phyloP scores from a whole-genome alignment of 2,329 filamentous ascomycete genomes.

The Emmonsia crescens region DNA sequence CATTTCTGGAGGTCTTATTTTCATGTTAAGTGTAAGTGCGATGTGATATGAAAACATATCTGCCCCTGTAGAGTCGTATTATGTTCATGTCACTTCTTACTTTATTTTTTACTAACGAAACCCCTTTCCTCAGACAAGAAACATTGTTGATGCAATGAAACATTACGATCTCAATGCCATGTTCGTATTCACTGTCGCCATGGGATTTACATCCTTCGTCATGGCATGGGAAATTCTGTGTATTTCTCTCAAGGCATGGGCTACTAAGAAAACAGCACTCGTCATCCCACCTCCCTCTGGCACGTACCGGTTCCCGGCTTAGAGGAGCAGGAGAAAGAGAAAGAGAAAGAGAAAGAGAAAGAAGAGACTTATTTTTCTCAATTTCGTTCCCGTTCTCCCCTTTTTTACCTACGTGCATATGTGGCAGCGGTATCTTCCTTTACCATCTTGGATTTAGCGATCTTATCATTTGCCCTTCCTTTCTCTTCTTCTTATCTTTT shows the following conservation, averaged over 20 bases:
- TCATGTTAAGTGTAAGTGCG: constrained; percentile 72
- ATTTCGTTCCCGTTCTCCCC: not conserved
- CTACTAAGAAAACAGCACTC: constrained; percentile 39
- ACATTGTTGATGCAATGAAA: constrained; percentile 68
- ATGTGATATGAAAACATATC: not conserved
- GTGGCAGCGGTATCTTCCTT: not conserved
- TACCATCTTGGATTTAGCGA: not conserved
- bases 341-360: not conserved
- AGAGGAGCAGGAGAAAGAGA: not conserved
- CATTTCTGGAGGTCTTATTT: constrained; percentile 76
- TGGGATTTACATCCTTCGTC: constrained; percentile 70
- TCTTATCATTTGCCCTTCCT: not conserved
- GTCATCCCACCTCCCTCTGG: constrained; percentile 13
- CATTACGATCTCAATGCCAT: constrained; percentile 71
- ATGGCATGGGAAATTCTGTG: constrained; percentile 76
- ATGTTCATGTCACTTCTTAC: no score
- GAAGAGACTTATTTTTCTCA: not conserved
- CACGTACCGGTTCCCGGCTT: not conserved
- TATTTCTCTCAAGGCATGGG: constrained; percentile 83
- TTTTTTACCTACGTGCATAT: not conserved
- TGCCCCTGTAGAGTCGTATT: not conserved
- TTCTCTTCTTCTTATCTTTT: not conserved
- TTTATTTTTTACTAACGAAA: constrained; percentile 12
- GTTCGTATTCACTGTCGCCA: constrained; percentile 82
- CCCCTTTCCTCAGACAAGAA: constrained; percentile 47